Conservation (phyloP, 352 stramenopile genomes). For the Pythium vanterpoolii region DNA sequence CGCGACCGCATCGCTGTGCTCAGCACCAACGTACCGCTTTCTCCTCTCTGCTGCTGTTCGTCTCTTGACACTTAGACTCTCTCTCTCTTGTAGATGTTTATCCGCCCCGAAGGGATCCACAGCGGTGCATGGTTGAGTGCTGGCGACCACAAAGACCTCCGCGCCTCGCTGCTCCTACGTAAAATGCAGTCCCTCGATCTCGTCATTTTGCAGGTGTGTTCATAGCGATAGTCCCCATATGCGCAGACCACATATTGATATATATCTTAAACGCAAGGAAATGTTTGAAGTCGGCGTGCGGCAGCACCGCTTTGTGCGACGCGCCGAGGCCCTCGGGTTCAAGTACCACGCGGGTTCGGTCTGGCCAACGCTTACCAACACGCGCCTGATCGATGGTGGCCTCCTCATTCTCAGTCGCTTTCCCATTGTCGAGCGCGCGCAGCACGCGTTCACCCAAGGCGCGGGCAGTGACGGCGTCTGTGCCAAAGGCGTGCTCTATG, state of each 20-base stretch:
- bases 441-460: conserved; percentile 53
- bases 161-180: conserved; percentile 55
- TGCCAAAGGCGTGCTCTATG: conserved; percentile 75
- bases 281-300: conserved; percentile 73
- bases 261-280: too few species aligned
- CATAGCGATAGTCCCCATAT: too few species aligned
- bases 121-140: conserved; percentile 62
- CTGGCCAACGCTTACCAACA: conserved; percentile 50
- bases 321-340: conserved; percentile 59
- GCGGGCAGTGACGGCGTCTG: conserved; percentile 68
- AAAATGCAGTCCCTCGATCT: conserved; percentile 77
- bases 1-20: conserved; percentile 59
- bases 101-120: conserved; percentile 72
- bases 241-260: too few species aligned
- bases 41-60: not conserved
- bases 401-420: conserved; percentile 82
- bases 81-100: conserved; percentile 73
- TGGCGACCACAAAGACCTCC: conserved; percentile 77
- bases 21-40: conserved; percentile 52
- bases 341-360: conserved; percentile 74
- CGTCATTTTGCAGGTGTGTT: conserved; percentile 66
- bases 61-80: not conserved
- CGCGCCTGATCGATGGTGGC: conserved; percentile 65
- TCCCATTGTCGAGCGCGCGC: conserved; percentile 67
- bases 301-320: conserved; percentile 51